phyloP scores from a whole-genome alignment of 495 filamentous ascomycete species.

The Niebla homalea region DNA sequence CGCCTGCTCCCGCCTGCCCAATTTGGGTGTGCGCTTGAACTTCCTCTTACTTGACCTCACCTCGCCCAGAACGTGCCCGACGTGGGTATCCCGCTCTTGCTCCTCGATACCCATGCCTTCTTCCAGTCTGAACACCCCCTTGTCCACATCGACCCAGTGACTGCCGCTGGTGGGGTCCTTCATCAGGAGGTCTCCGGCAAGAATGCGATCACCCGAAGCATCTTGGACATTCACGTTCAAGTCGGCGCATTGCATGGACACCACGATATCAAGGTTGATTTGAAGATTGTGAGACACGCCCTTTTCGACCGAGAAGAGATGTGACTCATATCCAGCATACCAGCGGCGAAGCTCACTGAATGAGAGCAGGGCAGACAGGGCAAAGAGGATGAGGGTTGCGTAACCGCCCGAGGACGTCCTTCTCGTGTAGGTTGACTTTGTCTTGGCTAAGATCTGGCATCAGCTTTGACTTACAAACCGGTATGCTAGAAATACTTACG shows the following conservation, averaged over 20 bases:
- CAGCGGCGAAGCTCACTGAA: conserved; percentile 66
- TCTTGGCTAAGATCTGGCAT: conserved; percentile 54
- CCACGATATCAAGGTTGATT: conserved; percentile 88
- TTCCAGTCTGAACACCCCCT: conserved; percentile 54
- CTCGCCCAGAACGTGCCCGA: conserved; percentile 38
- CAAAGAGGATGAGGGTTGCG: conserved; percentile 75
- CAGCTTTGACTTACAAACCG: too few relatives aligned
- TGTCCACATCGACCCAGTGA: conserved; percentile 58
- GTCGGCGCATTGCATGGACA: conserved; percentile 79
- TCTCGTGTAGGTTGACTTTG: conserved; percentile 81
- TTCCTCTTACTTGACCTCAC: conserved; percentile 34
- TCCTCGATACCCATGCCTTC: conserved; percentile 36
- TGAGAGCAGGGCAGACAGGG: conserved; percentile 58
- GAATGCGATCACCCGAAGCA: conserved; percentile 78
- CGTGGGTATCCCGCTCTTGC: conserved; percentile 42
- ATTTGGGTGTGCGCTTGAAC: conserved; percentile 54
- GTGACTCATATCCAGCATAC: conserved; percentile 68
- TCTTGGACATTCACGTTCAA: conserved; percentile 97
- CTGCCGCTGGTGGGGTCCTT: conserved; percentile 68
- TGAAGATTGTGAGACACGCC: conserved; percentile 75
- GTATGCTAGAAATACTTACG: conserved; percentile 41
- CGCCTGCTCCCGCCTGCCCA: conserved; percentile 40
- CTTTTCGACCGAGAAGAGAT: conserved; percentile 91
- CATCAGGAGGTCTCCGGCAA: conserved; percentile 61
- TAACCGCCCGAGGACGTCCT: conserved; percentile 73